Evolutionary conservation across 2,329 filamentous ascomycete genomes (phyloP).

Genomic region (Pezicula rhizophila): DNA sequence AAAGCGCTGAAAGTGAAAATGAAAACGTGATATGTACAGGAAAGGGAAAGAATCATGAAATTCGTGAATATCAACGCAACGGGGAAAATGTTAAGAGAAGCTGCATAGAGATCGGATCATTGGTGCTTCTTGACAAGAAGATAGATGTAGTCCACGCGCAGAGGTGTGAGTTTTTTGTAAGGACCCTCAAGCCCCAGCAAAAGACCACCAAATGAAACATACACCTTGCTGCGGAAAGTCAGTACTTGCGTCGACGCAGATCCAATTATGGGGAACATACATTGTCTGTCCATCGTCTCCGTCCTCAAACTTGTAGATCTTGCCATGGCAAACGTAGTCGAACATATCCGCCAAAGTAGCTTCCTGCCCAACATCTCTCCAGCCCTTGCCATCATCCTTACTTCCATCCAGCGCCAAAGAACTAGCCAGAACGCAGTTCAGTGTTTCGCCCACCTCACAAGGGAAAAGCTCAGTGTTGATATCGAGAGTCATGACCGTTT

Average conservation of each 20-base stretch:
- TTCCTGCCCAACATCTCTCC: conserved; percentile 68
- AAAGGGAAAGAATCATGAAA: background rate
- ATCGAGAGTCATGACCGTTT: conserved; percentile 77
- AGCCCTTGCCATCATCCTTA: conserved; percentile 71
- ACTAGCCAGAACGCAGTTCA: conserved; percentile 78
- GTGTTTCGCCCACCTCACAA: conserved; percentile 63
- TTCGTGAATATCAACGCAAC: background rate
- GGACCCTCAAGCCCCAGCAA: conserved; percentile 88
- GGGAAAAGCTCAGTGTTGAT: conserved; percentile 93
- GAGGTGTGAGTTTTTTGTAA: conserved; percentile 87
- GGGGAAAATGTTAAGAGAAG: background rate
- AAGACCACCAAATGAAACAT: conserved; percentile 88
- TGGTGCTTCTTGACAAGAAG: conserved; percentile 82
- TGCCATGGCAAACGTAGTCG: conserved; percentile 84
- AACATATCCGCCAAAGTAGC: conserved; percentile 69
- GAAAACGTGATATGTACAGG: background rate
- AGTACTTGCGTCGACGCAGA: background rate
- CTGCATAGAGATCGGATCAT: conserved; percentile 1
- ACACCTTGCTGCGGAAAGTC: conserved; percentile 66
- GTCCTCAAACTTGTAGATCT: conserved; percentile 85
- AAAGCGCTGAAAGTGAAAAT: conserved; percentile 1
- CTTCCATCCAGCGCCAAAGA: conserved; percentile 81
- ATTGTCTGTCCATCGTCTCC: conserved; percentile 73
- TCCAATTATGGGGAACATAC: conserved; percentile 48
- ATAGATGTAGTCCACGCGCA: conserved; percentile 92